phyloP scores from a whole-genome alignment of 768 basidiomycete genomes.

The Auricularia sp. region DNA sequence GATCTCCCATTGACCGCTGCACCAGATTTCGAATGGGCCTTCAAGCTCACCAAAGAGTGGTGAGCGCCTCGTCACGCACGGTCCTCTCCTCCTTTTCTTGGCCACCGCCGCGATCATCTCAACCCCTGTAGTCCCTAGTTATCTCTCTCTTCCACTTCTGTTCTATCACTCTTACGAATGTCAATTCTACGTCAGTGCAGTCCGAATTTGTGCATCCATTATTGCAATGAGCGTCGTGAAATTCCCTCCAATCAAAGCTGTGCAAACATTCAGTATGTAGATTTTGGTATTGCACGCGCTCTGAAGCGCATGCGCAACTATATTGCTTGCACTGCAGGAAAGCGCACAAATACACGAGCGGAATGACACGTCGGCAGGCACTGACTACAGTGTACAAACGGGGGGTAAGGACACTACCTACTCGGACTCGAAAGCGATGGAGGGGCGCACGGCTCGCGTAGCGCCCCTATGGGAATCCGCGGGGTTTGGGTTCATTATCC shows the following conservation, averaged over 20 bases:
- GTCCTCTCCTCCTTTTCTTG: not conserved
- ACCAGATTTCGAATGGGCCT: constrained; percentile 76
- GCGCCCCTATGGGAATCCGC: not conserved
- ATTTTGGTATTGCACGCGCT: no score
- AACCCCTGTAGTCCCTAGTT: not conserved
- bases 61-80: constrained; percentile 18
- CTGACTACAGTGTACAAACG: no score
- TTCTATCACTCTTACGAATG: not conserved
- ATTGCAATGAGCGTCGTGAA: no score
- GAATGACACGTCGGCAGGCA: no score
- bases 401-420: not conserved
- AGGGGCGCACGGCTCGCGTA: not conserved
- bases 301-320: no score
- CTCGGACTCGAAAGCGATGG: not conserved
- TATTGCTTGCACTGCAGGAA: no score
- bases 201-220: no score
- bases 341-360: no score
- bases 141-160: not conserved
- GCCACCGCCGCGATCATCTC: not conserved
- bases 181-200: not conserved
- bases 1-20: constrained; percentile 2
- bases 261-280: no score
- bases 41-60: constrained; percentile 93
- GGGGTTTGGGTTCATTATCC: not conserved
- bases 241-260: no score